A percentile compares a stretch with the other conserved stretches of the same genome.
Conservation (phyloP, 1,284 basidiomycete genomes). For the Leccinum olivaceoglutinosum region DNA sequence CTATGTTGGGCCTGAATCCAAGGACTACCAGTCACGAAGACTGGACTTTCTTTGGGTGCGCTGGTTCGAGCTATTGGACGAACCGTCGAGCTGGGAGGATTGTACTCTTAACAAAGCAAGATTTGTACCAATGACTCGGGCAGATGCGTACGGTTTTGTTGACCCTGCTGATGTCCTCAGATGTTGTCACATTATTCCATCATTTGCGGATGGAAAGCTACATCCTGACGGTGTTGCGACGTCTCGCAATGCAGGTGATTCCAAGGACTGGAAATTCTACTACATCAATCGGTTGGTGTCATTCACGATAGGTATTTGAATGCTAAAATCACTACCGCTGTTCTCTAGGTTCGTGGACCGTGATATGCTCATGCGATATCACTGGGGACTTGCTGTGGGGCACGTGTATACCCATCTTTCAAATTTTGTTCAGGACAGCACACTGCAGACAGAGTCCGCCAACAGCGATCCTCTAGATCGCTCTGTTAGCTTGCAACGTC, state of each 20-base stretch:
- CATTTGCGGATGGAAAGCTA: neutral
- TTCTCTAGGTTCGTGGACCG: neutral
- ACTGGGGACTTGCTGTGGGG: neutral
- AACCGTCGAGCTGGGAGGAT: neutral
- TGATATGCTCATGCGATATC: neutral
- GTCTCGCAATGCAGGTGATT: neutral
- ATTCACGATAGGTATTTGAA: neutral
- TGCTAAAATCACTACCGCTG: neutral
- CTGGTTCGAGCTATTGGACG: neutral
- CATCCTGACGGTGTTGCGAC: neutral
- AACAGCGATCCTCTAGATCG: neutral
- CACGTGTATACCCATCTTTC: neutral
- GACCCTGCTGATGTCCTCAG: neutral
- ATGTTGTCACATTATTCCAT: neutral
- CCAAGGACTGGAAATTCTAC: neutral
- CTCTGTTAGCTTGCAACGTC: neutral
- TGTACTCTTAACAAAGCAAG: neutral
- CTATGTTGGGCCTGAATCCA: neutral
- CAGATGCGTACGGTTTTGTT: neutral
- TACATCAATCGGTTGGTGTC: neutral
- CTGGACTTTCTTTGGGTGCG: neutral
- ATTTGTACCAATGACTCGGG: neutral
- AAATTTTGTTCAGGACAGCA: neutral
- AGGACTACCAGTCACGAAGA: neutral
- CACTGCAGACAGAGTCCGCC: neutral